These are phyloP conservation scores for Anthracocystis setariae DNA, from an alignment of 1,284 basidiomycete species.

Conservation along the genomic window DNA sequence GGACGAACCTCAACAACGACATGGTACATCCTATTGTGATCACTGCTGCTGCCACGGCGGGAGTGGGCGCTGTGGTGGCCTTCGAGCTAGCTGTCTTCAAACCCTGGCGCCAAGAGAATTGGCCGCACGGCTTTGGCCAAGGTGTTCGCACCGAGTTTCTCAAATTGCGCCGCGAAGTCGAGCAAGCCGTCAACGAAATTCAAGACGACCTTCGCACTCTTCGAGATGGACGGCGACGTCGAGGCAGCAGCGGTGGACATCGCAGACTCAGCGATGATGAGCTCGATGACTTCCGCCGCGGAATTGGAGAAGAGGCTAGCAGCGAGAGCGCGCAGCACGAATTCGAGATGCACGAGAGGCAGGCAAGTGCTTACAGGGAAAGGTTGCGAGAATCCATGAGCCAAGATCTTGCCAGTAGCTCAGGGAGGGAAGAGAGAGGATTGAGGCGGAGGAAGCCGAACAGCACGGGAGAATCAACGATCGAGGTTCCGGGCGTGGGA, in stretches of 20 bases:
- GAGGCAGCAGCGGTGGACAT: conserved; percentile 1
- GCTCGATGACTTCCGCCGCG: conserved; percentile 40
- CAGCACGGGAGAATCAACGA: not conserved
- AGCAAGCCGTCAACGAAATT: conserved; percentile 41
- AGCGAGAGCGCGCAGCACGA: conserved; percentile 40
- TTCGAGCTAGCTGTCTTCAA: conserved; percentile 55
- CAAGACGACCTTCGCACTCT: conserved; percentile 18
- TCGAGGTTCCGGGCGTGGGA: conserved; percentile 11
- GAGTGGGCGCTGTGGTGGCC: conserved; percentile 50
- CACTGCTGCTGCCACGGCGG: conserved; percentile 49
- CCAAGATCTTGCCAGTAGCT: conserved; percentile 2
- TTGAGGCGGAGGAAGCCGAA: conserved; percentile 21
- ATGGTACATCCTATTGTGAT: conserved; percentile 58
- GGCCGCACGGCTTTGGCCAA: conserved; percentile 49
- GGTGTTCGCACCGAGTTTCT: conserved; percentile 43
- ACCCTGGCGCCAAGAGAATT: conserved; percentile 57
- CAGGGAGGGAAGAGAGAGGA: not conserved
- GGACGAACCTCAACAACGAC: not conserved
- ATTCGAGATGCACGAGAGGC: conserved; percentile 52
- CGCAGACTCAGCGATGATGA: conserved; percentile 37
- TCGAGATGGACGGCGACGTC: conserved; percentile 16
- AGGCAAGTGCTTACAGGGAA: conserved; percentile 37
- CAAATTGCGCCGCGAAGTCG: conserved; percentile 39
- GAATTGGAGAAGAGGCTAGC: conserved; percentile 37
- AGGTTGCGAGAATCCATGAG: conserved; percentile 32